Evolutionary conservation across 257 asterid genomes (phyloP).

Genomic region (Gentiana macrophylla): DNA sequence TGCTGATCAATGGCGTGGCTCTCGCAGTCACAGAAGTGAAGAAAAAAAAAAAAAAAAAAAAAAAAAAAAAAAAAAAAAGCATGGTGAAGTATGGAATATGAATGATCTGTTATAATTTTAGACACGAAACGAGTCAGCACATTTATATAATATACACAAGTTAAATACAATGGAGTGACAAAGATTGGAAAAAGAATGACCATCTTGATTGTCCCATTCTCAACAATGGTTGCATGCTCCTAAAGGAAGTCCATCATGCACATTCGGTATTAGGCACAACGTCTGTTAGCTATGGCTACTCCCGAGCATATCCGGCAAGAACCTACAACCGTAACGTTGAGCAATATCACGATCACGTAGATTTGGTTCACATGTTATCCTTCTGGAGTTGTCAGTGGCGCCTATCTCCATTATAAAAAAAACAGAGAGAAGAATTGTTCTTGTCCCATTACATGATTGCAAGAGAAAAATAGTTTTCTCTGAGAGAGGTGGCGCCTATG

Average conservation of each 20-base stretch:
- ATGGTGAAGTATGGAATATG: slow-evolving; percentile 33
- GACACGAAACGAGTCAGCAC: too few species aligned
- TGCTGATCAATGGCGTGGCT: slow-evolving; percentile 45
- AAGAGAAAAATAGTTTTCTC: too few species aligned
- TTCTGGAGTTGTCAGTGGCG: slow-evolving; percentile 32
- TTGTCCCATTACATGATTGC: too few species aligned
- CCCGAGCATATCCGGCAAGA: slow-evolving; percentile 52
- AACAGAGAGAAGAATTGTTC: too few species aligned
- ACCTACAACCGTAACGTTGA: slow-evolving; percentile 49
- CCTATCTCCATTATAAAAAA: too few species aligned
- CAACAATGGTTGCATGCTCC: slow-evolving; percentile 53
- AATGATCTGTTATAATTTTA: slow-evolving; percentile 38
- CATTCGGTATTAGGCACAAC: slow-evolving; percentile 73
- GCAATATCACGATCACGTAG: slow-evolving; percentile 42
- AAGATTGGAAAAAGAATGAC: slow-evolving; percentile 58
- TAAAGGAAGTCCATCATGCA: slow-evolving; percentile 85
- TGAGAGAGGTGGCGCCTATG: too few species aligned
- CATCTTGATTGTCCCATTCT: slow-evolving; percentile 51
- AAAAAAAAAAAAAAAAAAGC: slow-evolving; percentile 34
- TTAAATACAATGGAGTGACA: slow-evolving; percentile 1
- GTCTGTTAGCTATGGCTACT: slow-evolving; percentile 64
- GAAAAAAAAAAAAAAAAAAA: slow-evolving; percentile 25
- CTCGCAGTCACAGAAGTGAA: slow-evolving; percentile 25
- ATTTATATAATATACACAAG: background rate
- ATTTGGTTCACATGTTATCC: slow-evolving; percentile 57